Evolutionary conservation across 2,329 filamentous ascomycete genomes (phyloP), one percentile per base, ranked within the genome.

Genomic region (Fusarium sp.): DNA sequence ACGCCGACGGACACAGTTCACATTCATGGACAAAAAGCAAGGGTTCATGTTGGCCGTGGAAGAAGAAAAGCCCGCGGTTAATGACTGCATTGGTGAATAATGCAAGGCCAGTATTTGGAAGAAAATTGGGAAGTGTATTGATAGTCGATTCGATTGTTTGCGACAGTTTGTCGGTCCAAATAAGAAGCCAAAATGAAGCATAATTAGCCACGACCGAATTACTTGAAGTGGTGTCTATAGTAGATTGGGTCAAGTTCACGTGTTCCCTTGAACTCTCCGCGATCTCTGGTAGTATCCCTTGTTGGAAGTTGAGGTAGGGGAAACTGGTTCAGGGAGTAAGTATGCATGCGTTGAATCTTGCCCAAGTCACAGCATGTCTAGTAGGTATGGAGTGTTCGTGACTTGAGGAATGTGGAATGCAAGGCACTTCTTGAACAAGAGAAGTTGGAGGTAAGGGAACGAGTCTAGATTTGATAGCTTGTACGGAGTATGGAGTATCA

Each of bases 11-110:
- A 68, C 35, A 65, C 48, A 51, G 42, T 72, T 72, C 59, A 69
- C 52, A 66, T 66, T 48, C 58, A 69, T 52, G 68, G 64, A 72
- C 59, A 45, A 74, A 74, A 74, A 72, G 67, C 56, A 70, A 72
- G 56, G 49, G 52, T 63, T 58, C 60, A 59, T 66, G 45, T 64
- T 48, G 39, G 68, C 59, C 59, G 52, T 57, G 56, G 51, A 49
- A 52, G 38, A 61, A 48, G 26, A 47, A 57, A 74, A 54, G 33
- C 52, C 63, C 52, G 54, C 59, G 63, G 63, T 38, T 26, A 48
- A 64, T 36, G 61, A 41, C 36, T 56, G 41, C 26, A 56, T 67
- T 67, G 49, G 60, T 48, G 35, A 44, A 44, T 42, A 48, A 28
- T 68, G 42, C 59, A 54, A 68, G 51, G 36, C 51, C 47, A 44